Base-by-base conservation (phyloP, 768 basidiomycete genomes). In the Phaffia tasmanica region DNA sequence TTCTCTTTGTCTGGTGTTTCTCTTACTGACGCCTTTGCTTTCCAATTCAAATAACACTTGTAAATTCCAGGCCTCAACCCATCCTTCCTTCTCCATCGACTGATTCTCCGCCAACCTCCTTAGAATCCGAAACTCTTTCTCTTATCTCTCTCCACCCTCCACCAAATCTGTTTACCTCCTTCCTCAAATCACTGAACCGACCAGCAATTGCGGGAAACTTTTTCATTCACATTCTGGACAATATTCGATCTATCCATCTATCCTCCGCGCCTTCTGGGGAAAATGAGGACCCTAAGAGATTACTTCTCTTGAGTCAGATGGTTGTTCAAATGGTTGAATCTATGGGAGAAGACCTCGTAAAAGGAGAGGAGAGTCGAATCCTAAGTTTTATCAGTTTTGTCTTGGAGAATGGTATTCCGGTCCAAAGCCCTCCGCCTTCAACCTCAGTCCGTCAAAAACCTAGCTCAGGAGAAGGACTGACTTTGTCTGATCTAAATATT, bases 301-400 rank as follows among this genome's bases (percentile, higher is more conserved):
- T 84, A 0, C 72, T 97, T 46, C 79, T 87, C 6, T 84, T 84
- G 70, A 80, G 94, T 27, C 89, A 93, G 72, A 79, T 94, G 47
- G 83, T 89, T 46, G 79, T 91, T 69, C 84, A 86, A 71, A 86
- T 95, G 80, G 77, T 89, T 4, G 81, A 84, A 0, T 78, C 80
- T 51, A 80, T 81, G 68, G 66, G 66, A 15, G 66, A 67, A 18
- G 47, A 48, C 0, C 60, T 67, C 29, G 82, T 92, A 35, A 77
- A 85, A 47, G 76, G 75, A 54, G 82, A 86, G 67, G 86, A 88
- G 0, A 81, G 81, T 14, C 84, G 92, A 65, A 81, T 93, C 14
- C 75, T 98, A n/a, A 79, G 81, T 2, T 95, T 95, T 73, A 80
- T 97, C 29, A 86, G 86, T 64, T 84, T 89, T 67, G 86, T 87